Percentiles rank a stretch among this genome's conserved stretches.
Evolutionary conservation across 2,329 filamentous ascomycete species (phyloP).

Genomic region (Grosmannia huntii): DNA sequence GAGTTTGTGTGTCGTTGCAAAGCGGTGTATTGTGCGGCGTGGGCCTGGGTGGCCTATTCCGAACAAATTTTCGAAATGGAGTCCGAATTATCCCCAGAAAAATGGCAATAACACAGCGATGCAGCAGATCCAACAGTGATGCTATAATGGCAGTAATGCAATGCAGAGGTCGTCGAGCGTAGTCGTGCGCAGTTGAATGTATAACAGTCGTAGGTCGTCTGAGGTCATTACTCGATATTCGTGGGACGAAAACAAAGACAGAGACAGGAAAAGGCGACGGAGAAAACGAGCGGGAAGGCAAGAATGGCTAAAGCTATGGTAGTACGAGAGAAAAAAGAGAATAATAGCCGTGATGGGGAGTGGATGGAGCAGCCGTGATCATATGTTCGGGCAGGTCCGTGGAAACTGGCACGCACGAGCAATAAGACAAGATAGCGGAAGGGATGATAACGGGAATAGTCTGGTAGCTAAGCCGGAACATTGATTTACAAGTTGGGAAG

Average conservation of each 20-base stretch:
- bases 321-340: not conserved
- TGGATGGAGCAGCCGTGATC: not conserved
- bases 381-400: not conserved
- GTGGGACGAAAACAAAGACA: not conserved
- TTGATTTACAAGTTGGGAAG: not conserved
- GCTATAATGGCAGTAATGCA: not conserved
- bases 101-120: not conserved
- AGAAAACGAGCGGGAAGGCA: not conserved
- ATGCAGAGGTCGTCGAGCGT: not conserved
- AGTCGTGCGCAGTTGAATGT: not conserved
- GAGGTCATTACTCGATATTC: slow-evolving; percentile 7
- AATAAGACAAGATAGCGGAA: not conserved
- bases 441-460: not conserved
- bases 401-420: not conserved
- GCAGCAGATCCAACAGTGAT: not conserved
- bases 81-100: not conserved
- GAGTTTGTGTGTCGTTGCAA: not conserved
- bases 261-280: not conserved
- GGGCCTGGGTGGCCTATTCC: not conserved
- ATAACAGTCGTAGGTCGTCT: not conserved
- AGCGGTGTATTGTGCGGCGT: slow-evolving; percentile 2
- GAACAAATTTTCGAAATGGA: not conserved
- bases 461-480: not conserved
- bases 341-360: not conserved
- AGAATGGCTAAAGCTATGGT: not conserved